A percentile compares a stretch with the other conserved stretches of the same genome.
Conservation (phyloP, 176 grass and related monocot genomes). For the Hsuehochloa calcarea region DNA sequence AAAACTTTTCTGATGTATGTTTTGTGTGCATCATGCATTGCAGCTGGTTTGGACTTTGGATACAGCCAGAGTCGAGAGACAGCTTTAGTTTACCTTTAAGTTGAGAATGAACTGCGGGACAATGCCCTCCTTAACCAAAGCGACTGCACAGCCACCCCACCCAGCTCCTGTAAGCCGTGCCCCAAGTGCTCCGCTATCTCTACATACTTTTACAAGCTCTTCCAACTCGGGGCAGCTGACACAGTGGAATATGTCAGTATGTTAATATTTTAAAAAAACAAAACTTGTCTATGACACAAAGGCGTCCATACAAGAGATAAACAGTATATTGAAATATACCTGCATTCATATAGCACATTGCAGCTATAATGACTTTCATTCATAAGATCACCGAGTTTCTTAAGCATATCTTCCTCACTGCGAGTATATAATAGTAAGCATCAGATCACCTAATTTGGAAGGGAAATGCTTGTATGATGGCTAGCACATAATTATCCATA, state of each 20-base stretch:
- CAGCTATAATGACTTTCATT: slow-evolving; percentile 91
- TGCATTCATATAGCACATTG: slow-evolving; percentile 94
- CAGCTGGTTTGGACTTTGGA: background rate
- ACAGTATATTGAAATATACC: slow-evolving; percentile 36
- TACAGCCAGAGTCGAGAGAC: background rate
- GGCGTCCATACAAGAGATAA: background rate
- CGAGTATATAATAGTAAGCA: background rate
- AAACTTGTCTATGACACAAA: background rate
- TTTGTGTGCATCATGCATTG: background rate
- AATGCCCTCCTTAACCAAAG: slow-evolving; percentile 83
- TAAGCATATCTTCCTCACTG: slow-evolving; percentile 78
- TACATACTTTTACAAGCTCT: slow-evolving; percentile 85
- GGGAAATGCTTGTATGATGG: background rate
- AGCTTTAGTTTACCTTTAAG: slow-evolving; percentile 62
- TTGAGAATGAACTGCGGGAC: slow-evolving; percentile 90
- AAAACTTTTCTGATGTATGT: no score
- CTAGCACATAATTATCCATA: background rate
- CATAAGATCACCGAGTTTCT: slow-evolving; percentile 84
- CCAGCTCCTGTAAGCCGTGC: slow-evolving; percentile 93
- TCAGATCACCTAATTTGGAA: background rate
- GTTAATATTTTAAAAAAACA: background rate
- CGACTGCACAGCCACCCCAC: slow-evolving; percentile 90
- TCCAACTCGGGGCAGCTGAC: slow-evolving; percentile 89
- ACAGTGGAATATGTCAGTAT: background rate
- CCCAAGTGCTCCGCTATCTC: slow-evolving; percentile 80